Evolutionary conservation across 2,329 filamentous ascomycete genomes (phyloP).

Genomic region (Phialocephala sp.): DNA sequence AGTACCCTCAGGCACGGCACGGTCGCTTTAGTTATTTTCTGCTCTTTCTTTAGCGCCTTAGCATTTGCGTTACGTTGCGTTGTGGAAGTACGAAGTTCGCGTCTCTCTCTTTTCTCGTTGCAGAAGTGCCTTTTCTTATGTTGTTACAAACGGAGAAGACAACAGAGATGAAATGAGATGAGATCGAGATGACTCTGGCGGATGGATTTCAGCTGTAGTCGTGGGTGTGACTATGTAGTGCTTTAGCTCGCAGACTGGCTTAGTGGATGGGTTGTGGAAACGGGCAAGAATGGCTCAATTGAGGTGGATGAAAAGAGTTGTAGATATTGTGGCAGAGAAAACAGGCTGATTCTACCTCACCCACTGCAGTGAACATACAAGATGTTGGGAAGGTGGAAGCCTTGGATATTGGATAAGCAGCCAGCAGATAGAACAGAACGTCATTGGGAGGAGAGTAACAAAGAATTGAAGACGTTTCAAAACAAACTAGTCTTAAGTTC

Average conservation of each 20-base stretch:
- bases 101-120: neutral
- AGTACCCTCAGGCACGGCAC: constrained; percentile 23
- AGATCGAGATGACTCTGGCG: neutral
- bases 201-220: no score
- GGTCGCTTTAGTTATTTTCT: constrained; percentile 8
- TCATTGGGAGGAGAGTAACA: neutral
- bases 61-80: neutral
- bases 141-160: neutral
- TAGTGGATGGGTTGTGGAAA: neutral
- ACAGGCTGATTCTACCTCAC: no score
- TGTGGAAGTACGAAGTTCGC: neutral
- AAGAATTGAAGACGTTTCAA: constrained; percentile 1
- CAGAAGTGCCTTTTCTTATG: constrained; percentile 1
- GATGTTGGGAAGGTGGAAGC: no score
- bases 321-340: neutral
- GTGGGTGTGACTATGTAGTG: neutral
- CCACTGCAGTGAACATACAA: no score
- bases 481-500: no score
- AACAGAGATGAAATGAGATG: neutral
- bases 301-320: neutral
- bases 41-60: constrained; percentile 4
- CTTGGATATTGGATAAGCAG: neutral
- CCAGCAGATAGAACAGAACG: neutral
- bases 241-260: neutral
- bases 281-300: neutral